A percentile compares a stretch with the other conserved stretches of the same genome.
phyloP scores from a whole-genome alignment of 2,329 filamentous ascomycete species.

The Tolypocladium amazonense region DNA sequence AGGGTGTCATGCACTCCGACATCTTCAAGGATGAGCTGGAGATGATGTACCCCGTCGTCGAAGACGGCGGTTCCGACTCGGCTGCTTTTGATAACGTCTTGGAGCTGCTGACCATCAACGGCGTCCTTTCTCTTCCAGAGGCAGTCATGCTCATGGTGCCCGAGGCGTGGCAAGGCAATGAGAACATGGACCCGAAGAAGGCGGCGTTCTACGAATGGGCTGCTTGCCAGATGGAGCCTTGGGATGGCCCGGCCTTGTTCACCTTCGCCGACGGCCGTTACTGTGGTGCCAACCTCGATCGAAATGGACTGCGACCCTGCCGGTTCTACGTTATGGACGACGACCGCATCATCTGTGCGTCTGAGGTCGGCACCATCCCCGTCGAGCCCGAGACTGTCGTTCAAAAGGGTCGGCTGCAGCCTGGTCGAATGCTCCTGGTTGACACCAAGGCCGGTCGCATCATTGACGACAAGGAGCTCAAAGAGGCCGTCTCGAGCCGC shows the following conservation, averaged over 20 bases:
- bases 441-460: slow-evolving; percentile 84
- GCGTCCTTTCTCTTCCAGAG: slow-evolving; percentile 87
- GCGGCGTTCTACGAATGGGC: slow-evolving; percentile 98
- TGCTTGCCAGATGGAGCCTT: slow-evolving; percentile 97
- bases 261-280: slow-evolving; percentile 94
- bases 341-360: slow-evolving; percentile 93
- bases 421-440: slow-evolving; percentile 91
- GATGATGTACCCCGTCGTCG: slow-evolving; percentile 83
- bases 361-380: slow-evolving; percentile 86
- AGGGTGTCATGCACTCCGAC: slow-evolving; percentile 88
- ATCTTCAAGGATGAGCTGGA: slow-evolving; percentile 90
- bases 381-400: slow-evolving; percentile 85
- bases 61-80: slow-evolving; percentile 93
- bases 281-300: slow-evolving; percentile 92
- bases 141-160: slow-evolving; percentile 98
- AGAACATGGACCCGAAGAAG: slow-evolving; percentile 85
- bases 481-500: slow-evolving; percentile 75
- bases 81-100: slow-evolving; percentile 96
- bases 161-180: slow-evolving; percentile 94
- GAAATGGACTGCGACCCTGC: slow-evolving; percentile 90
- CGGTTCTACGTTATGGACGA: slow-evolving; percentile 96
- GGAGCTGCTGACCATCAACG: slow-evolving; percentile 88
- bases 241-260: slow-evolving; percentile 94
- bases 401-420: slow-evolving; percentile 87
- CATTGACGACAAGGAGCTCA: slow-evolving; percentile 88